phyloP scores from a whole-genome alignment of 2,329 filamentous ascomycete species.

The Boeremia lycopersici region DNA sequence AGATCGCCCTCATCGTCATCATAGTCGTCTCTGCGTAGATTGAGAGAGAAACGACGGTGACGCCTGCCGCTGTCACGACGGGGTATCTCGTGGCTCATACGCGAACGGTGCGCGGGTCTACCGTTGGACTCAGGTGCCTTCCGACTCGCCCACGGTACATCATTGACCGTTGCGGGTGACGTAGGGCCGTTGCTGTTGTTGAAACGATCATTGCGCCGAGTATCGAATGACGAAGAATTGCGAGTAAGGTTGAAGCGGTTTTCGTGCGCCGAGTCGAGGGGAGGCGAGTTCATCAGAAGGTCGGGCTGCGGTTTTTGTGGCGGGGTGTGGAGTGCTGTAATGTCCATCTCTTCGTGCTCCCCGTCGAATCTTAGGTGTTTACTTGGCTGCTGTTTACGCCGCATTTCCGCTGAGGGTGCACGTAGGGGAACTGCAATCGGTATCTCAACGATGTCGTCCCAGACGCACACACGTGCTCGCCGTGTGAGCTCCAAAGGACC shows the following conservation, averaged over 20 bases:
- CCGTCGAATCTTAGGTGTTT: constrained; percentile 29
- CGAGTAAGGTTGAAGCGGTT: constrained; percentile 58
- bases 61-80: constrained; percentile 39
- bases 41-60: constrained; percentile 52
- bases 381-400: constrained; percentile 62
- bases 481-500: constrained; percentile 92
- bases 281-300: constrained; percentile 66
- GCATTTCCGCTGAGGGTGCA: constrained; percentile 81
- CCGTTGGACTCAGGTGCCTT: constrained; percentile 18
- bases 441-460: constrained; percentile 97
- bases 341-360: constrained; percentile 90
- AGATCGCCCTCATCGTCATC: constrained; percentile 84
- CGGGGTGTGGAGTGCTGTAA: constrained; percentile 69
- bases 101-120: constrained; percentile 38
- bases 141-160: constrained; percentile 36
- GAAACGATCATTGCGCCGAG: constrained; percentile 31
- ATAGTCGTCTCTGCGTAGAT: constrained; percentile 45
- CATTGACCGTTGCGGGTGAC: constrained; percentile 45
- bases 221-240: constrained; percentile 51
- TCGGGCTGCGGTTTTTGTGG: constrained; percentile 62
- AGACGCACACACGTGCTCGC: constrained; percentile 89
- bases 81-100: constrained; percentile 52
- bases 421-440: constrained; percentile 92
- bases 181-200: constrained; percentile 24
- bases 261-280: constrained; percentile 46